These are phyloP conservation scores for Geotrichum siamense DNA, from an alignment of 1,139 yeast species.

Conservation along the genomic window DNA sequence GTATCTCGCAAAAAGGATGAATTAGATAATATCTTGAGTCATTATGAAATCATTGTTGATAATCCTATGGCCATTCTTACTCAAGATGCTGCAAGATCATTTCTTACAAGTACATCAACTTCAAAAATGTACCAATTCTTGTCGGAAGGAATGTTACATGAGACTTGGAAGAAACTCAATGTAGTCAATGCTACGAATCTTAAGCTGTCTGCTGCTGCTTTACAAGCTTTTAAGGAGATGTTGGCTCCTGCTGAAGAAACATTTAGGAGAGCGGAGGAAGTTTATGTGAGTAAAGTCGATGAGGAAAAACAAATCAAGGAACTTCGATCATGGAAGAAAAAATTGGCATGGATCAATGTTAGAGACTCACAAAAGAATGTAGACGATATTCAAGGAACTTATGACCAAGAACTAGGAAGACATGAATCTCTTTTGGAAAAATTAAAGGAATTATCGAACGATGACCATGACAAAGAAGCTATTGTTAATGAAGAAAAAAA, in stretches of 20 bases:
- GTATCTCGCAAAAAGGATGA: constrained; percentile 57
- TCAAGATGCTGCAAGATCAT: constrained; percentile 91
- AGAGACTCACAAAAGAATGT: not conserved
- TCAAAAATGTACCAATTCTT: constrained; percentile 22
- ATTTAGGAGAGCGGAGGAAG: constrained; percentile 24
- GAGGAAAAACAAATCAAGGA: constrained; percentile 1
- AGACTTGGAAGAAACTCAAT: constrained; percentile 12
- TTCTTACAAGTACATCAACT: constrained; percentile 60
- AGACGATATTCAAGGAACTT: not conserved
- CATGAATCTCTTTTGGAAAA: not conserved
- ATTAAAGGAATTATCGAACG: not conserved
- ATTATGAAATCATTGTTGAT: constrained; percentile 71
- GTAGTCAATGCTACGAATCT: constrained; percentile 3
- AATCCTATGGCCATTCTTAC: constrained; percentile 91
- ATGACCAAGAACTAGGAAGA: not conserved
- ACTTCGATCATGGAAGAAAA: not conserved
- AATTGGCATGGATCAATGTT: not conserved
- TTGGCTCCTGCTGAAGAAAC: constrained; percentile 30
- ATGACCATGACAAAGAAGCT: too few species aligned
- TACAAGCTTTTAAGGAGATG: constrained; percentile 4
- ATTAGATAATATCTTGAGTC: constrained; percentile 59
- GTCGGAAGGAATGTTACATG: constrained; percentile 18
- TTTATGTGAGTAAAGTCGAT: constrained; percentile 16
- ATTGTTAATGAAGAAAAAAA: not conserved
- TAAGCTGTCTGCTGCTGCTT: constrained; percentile 26